A percentile compares a stretch with the other conserved stretches of the same genome.
These are phyloP conservation scores for Argentina anserina DNA, from an alignment of 306 rosid species.

Conservation along the genomic window DNA sequence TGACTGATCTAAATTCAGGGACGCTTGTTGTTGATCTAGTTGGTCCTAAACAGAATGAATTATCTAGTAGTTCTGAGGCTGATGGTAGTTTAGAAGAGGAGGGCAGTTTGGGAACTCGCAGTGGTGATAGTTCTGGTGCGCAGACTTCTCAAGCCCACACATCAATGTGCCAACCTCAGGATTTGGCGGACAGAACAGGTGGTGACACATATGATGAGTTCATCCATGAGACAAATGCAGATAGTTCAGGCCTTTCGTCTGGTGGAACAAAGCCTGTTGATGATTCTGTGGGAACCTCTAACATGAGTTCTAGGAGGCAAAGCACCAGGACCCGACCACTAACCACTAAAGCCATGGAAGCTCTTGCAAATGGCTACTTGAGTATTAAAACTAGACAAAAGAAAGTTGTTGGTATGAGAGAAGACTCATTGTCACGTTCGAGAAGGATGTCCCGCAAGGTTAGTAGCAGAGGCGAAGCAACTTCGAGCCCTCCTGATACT, in stretches of 20 bases:
- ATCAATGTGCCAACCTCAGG: constrained; percentile 28
- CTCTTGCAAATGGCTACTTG: constrained; percentile 55
- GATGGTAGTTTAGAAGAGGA: constrained; percentile 33
- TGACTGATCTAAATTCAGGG: constrained; percentile 31
- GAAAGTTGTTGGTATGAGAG: constrained; percentile 17
- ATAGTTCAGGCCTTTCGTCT: constrained; percentile 19
- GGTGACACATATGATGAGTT: constrained; percentile 14
- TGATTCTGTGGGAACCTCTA: constrained; percentile 23
- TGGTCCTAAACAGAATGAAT: constrained; percentile 26
- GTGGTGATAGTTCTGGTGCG: constrained; percentile 20
- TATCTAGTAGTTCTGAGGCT: constrained; percentile 25
- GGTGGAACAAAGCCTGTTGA: constrained; percentile 18
- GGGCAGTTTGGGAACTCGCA: constrained; percentile 15
- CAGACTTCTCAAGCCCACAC: constrained; percentile 23
- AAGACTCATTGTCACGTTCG: constrained; percentile 27
- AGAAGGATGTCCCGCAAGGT: constrained; percentile 47
- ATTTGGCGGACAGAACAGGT: constrained; percentile 27
- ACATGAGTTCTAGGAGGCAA: constrained; percentile 51
- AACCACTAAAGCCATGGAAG: constrained; percentile 68
- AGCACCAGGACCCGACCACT: constrained; percentile 75
- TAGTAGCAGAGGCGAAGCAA: constrained; percentile 35
- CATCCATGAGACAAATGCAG: constrained; percentile 16
- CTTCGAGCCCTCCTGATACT: constrained; percentile 28
- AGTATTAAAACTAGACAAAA: constrained; percentile 37
- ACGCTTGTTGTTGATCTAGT: constrained; percentile 29